Conservation (phyloP, 352 stramenopile species). For the Phytophthora uliginosa region DNA sequence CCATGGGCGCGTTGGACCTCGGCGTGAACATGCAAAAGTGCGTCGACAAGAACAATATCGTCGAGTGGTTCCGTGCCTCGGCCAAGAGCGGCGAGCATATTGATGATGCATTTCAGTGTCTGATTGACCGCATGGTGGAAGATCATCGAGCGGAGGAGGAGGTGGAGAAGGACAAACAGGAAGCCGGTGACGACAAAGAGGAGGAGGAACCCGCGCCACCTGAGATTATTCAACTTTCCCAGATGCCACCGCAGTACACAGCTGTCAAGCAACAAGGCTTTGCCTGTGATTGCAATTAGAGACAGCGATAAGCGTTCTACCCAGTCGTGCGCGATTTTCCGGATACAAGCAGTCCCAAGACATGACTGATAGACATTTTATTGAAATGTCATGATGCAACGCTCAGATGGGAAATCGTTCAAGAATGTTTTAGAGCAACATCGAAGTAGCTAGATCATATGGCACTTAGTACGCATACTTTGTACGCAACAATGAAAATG, state of each 20-base stretch:
- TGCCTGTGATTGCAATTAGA: constrained; percentile 67
- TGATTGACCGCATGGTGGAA: constrained; percentile 72
- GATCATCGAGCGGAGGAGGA: constrained; percentile 49
- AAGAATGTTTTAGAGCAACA: too few relatives aligned
- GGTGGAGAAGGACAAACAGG: constrained; percentile 15
- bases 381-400: too few relatives aligned
- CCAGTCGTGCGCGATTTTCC: constrained; percentile 1
- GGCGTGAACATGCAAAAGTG: constrained; percentile 91
- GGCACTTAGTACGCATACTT: too few relatives aligned
- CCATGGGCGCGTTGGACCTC: constrained; percentile 71
- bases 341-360: neutral
- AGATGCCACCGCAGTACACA: constrained; percentile 33
- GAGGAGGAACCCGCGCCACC: constrained; percentile 7
- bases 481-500: too few relatives aligned
- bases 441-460: too few relatives aligned
- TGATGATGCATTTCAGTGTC: constrained; percentile 66
- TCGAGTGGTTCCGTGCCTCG: constrained; percentile 84
- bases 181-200: neutral
- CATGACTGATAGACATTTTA: neutral
- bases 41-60: constrained; percentile 72
- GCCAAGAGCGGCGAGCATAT: constrained; percentile 79
- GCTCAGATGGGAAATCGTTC: too few relatives aligned
- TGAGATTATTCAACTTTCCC: constrained; percentile 59
- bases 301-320: neutral
- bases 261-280: constrained; percentile 36